Evolutionary conservation across 208 protist species (phyloP), one percentile per base, ranked within the genome.

Genomic region (Crithidia bombi): DNA sequence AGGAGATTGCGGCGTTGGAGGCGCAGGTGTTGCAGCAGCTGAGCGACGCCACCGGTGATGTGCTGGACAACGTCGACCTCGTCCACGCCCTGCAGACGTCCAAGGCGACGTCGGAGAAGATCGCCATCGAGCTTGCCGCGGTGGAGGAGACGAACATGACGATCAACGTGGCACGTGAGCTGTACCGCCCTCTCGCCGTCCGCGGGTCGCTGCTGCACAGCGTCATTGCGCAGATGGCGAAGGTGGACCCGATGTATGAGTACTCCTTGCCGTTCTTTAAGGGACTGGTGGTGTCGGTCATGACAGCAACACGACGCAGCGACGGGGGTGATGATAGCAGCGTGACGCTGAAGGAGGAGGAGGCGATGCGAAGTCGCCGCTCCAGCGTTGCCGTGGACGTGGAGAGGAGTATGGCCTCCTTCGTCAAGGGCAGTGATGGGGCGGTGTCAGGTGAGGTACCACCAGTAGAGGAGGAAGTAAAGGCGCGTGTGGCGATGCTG

Each of bases 161-260:
- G 71, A 98, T 98, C 86, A 84, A 94, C 33, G 65, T 69, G n/a
- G 89, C 95, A 3, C 88, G 96, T 11, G 89, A 98, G 62, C 66
- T 86, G 49, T 99, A 98, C 83, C 87, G 88, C 23, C 78, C 84
- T 10, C 87, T 98, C 23, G 96, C 97, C 11, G 91, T 89, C 49
- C 93, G 97, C 33, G 97, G 97, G 36, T 94, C 96, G 12, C 79
- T 99, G 62, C 84, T 98, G 30, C 98, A 98, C 89, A 93, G 94
- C 57, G 95, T 97, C 19, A 90, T 99, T 67, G 88, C 96, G 19
- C 85, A 95, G 49, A 80, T 99, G 28, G 73, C 86, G 12, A 75
- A 75, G 30, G 75, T 98, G 35, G 94, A 99, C 81, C 87, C 92
- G 57, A 98, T 96, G 93, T 97, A 97, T 73, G 88, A 97, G 78